A percentile compares a stretch with the other conserved stretches of the same genome.
Evolutionary conservation across 2,329 filamentous ascomycete species (phyloP).

Genomic region (Coccinonectria pachysandricola): DNA sequence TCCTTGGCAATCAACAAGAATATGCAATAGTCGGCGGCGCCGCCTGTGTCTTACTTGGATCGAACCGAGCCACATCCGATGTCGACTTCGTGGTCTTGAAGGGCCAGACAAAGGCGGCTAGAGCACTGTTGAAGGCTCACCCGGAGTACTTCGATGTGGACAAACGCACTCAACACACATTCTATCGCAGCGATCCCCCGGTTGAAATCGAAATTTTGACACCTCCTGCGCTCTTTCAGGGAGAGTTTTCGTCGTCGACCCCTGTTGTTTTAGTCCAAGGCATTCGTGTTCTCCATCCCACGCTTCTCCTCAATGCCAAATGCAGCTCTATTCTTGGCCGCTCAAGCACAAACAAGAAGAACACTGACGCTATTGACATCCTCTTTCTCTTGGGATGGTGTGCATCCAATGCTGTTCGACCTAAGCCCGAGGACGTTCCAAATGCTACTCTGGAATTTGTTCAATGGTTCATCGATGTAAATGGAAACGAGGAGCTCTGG

Average conservation of each 20-base stretch:
- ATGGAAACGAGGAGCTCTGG: neutral
- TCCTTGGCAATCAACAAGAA: neutral
- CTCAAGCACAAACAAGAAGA: neutral
- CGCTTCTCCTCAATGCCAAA: neutral
- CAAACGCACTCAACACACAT: neutral
- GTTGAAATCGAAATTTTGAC: neutral
- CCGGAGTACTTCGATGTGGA: neutral
- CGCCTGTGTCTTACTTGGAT: neutral
- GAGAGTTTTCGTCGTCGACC: neutral
- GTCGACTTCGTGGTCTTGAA: neutral
- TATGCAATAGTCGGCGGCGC: neutral
- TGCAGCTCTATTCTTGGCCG: neutral
- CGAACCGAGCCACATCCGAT: neutral
- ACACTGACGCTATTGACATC: neutral
- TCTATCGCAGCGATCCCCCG: neutral
- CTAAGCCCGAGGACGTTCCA: neutral
- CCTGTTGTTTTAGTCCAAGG: neutral
- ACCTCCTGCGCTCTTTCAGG: neutral
- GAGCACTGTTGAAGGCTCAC: neutral
- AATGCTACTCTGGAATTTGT: neutral
- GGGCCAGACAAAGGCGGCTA: neutral
- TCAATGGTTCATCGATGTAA: neutral
- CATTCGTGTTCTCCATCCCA: neutral
- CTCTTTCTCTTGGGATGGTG: neutral
- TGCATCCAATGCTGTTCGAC: neutral